Evolutionary conservation across 2,329 filamentous ascomycete genomes (phyloP).

Genomic region (Leptographium radiaticola): DNA sequence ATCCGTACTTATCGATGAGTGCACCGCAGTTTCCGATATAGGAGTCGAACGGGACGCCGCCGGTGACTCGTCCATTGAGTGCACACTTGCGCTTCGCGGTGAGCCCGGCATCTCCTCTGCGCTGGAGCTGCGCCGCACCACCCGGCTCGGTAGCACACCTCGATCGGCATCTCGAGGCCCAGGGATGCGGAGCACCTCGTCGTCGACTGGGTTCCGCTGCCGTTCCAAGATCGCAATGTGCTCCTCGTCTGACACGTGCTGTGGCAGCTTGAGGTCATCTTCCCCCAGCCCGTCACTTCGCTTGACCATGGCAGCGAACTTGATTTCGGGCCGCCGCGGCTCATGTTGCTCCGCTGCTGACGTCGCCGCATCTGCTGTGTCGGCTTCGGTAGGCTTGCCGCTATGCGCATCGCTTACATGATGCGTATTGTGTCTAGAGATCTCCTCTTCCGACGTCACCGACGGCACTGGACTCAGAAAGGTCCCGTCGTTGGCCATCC

Average conservation of each 20-base stretch:
- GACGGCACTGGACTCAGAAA: slow-evolving; percentile 25
- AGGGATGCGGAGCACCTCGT: slow-evolving; percentile 71
- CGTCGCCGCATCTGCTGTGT: neutral
- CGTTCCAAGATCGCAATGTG: slow-evolving; percentile 82
- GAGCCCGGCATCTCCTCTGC: slow-evolving; percentile 20
- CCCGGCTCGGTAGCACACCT: slow-evolving; percentile 54
- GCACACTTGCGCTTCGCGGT: neutral
- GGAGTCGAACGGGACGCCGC: slow-evolving; percentile 13
- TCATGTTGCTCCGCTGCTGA: slow-evolving; percentile 11
- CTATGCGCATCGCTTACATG: neutral
- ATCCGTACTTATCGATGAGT: neutral
- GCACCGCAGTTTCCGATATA: neutral
- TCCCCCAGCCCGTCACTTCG: slow-evolving; percentile 42
- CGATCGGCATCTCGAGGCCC: slow-evolving; percentile 82
- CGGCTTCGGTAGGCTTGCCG: neutral
- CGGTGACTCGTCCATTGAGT: slow-evolving; percentile 17
- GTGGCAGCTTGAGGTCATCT: slow-evolving; percentile 29
- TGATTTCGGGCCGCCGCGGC: slow-evolving; percentile 37
- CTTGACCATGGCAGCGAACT: slow-evolving; percentile 55
- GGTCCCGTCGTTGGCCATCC: slow-evolving; percentile 49
- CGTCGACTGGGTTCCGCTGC: slow-evolving; percentile 61
- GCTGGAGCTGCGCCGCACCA: slow-evolving; percentile 22
- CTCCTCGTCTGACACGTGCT: slow-evolving; percentile 53
- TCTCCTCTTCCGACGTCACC: neutral
- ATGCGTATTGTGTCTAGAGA: neutral